Conservation (phyloP, 2,329 filamentous ascomycete genomes). For the Nemania abortiva region DNA sequence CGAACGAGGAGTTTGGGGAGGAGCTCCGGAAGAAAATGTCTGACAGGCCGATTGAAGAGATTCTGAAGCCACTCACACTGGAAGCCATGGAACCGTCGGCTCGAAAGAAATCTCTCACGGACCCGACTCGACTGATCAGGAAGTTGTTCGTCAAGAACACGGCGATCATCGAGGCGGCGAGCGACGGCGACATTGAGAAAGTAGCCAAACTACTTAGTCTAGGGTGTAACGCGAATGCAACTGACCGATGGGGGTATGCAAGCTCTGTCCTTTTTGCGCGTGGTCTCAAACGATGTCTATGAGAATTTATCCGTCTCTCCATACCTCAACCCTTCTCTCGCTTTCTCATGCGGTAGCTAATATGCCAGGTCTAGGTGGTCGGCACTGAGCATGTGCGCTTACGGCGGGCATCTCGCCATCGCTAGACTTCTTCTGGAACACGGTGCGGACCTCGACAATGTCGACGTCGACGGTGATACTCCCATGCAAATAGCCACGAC, state of each 20-base stretch:
- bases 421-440: conserved; percentile 45
- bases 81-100: conserved; percentile 29
- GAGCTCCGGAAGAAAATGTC: conserved; percentile 37
- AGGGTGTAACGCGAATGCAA: conserved; percentile 48
- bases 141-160: conserved; percentile 43
- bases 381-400: conserved; percentile 48
- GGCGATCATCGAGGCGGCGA: conserved; percentile 48
- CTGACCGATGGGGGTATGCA: conserved; percentile 47
- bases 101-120: not conserved
- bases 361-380: conserved; percentile 37
- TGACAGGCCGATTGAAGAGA: conserved; percentile 36
- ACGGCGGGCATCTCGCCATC: conserved; percentile 46
- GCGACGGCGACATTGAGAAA: conserved; percentile 45
- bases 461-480: conserved; percentile 48
- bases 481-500: conserved; percentile 45
- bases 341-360: not conserved
- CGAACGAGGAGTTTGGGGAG: conserved; percentile 46
- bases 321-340: not conserved
- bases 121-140: conserved; percentile 30
- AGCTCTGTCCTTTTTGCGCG: not conserved
- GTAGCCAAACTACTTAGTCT: conserved; percentile 46
- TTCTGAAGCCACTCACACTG: conserved; percentile 36
- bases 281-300: not conserved
- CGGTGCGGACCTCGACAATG: conserved; percentile 45
- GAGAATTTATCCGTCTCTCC: no score